Conservation (phyloP, 768 basidiomycete species). For the Mrakia blollopis region DNA sequence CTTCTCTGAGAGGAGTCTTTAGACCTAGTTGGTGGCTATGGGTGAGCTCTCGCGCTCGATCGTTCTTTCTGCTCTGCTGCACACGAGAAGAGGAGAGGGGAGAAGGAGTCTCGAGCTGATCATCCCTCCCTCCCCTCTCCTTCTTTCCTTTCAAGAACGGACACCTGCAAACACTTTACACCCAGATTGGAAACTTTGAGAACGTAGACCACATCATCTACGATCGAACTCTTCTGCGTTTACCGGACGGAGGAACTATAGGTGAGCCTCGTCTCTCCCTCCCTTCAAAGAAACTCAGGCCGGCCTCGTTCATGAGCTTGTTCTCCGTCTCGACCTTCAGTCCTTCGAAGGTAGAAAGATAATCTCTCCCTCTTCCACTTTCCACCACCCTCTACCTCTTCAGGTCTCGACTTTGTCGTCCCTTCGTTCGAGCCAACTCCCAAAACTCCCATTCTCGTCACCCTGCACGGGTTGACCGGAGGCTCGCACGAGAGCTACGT, state of each 20-base stretch:
- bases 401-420: slow-evolving; percentile 40
- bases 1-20: slow-evolving; percentile 15
- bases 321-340: too few relatives aligned
- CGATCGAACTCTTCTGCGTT: slow-evolving; percentile 39
- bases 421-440: slow-evolving; percentile 36
- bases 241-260: slow-evolving; percentile 49
- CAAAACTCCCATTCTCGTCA: slow-evolving; percentile 48
- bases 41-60: too few relatives aligned
- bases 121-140: neutral
- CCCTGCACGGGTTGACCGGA: slow-evolving; percentile 51
- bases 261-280: slow-evolving; percentile 10
- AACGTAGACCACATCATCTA: slow-evolving; percentile 47
- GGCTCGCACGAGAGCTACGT: slow-evolving; percentile 58
- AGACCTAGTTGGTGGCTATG: slow-evolving; percentile 30
- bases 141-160: slow-evolving; percentile 38
- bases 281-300: too few relatives aligned
- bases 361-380: neutral
- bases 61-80: too few relatives aligned
- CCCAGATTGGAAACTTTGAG: slow-evolving; percentile 45
- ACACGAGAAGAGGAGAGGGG: neutral
- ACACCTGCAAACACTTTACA: slow-evolving; percentile 47
- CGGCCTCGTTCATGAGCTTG: too few relatives aligned
- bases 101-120: neutral
- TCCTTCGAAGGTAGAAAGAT: neutral
- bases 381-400: neutral